Evolutionary conservation across 306 rosid genomes (phyloP).

Genomic region (Inga laurina): DNA sequence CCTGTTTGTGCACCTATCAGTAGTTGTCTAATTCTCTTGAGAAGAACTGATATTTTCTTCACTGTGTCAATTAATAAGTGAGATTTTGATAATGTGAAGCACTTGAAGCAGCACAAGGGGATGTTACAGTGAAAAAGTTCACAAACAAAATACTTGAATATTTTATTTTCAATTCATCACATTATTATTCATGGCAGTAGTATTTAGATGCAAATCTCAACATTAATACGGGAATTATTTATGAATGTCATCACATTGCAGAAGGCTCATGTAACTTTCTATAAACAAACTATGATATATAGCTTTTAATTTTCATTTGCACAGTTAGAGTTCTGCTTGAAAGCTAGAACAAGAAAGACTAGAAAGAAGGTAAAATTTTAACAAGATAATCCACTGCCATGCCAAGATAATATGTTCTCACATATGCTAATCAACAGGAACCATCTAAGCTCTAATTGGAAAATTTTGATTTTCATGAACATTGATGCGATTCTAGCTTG

Average conservation of each 20-base stretch:
- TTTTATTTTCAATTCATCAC: background rate
- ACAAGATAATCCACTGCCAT: background rate
- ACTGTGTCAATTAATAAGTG: slow-evolving; percentile 74
- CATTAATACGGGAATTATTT: background rate
- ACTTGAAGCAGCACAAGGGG: slow-evolving; percentile 82
- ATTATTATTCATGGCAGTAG: background rate
- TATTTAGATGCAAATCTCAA: background rate
- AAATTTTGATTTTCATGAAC: background rate
- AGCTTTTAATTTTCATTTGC: background rate
- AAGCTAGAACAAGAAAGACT: background rate
- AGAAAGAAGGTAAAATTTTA: background rate
- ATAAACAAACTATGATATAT: too few species aligned
- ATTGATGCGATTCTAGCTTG: background rate
- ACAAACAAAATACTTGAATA: background rate
- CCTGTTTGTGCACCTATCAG: slow-evolving; percentile 29
- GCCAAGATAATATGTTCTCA: background rate
- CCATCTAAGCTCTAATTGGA: background rate
- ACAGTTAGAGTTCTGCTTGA: background rate
- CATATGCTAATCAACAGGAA: background rate
- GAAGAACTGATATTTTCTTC: slow-evolving; percentile 62
- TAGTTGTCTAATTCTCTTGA: slow-evolving; percentile 46
- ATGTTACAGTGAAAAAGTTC: slow-evolving; percentile 43
- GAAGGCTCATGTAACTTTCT: background rate
- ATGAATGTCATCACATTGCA: background rate
- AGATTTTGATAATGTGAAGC: slow-evolving; percentile 79